A percentile compares a stretch with the other conserved stretches of the same genome.
These are phyloP conservation scores for Talaromyces stipitatus DNA, from an alignment of 495 filamentous ascomycete genomes.

Conservation along the genomic window DNA sequence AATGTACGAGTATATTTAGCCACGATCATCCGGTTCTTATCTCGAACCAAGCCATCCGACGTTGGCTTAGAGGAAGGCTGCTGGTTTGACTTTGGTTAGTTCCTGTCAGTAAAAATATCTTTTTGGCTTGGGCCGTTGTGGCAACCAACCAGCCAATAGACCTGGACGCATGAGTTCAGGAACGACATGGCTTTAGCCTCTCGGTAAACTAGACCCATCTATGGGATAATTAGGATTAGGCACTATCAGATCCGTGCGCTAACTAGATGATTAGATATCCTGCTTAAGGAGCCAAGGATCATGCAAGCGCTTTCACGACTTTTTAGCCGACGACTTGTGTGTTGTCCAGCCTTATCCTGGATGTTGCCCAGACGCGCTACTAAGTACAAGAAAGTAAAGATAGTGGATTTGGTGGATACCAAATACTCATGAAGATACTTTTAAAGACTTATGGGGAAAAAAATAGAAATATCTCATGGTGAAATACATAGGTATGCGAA, in stretches of 20 bases:
- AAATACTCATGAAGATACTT: not conserved
- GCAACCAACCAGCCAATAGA: not conserved
- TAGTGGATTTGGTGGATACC: not conserved
- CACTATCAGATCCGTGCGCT: not conserved
- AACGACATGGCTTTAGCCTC: not conserved
- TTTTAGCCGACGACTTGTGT: not conserved
- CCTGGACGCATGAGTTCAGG: not conserved
- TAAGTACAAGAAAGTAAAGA: not conserved
- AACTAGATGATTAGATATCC: not conserved
- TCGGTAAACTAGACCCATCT: not conserved
- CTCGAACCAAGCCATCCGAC: not conserved
- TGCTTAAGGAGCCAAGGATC: not conserved
- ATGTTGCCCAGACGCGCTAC: not conserved
- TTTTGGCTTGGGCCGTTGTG: not conserved
- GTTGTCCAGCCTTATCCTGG: not conserved
- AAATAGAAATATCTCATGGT: not conserved
- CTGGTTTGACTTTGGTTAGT: not conserved
- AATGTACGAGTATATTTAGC: not conserved
- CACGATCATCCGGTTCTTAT: not conserved
- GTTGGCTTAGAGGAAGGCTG: not conserved
- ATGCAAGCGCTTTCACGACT: not conserved
- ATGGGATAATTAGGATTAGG: not conserved
- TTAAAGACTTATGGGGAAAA: not conserved
- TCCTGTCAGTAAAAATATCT: not conserved
- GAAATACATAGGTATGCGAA: not conserved